phyloP scores from a whole-genome alignment of 495 filamentous ascomycete genomes.

The Daldinia caldariorum region DNA sequence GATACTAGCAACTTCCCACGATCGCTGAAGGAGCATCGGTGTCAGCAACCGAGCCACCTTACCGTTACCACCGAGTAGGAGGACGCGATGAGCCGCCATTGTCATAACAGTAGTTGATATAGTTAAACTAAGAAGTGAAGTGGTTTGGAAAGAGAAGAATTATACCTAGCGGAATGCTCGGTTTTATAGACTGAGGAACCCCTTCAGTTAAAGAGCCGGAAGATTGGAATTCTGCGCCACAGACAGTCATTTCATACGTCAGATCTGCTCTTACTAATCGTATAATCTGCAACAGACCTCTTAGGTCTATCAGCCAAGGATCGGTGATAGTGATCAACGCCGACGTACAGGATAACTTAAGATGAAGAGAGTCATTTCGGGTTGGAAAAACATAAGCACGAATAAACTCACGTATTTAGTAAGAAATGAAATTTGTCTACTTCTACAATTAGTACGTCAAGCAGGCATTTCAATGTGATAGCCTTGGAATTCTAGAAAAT shows the following conservation, averaged over 20 bases:
- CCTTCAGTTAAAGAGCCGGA: constrained; percentile 52
- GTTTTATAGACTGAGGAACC: neutral
- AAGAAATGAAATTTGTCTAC: neutral
- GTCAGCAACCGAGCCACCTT: constrained; percentile 79
- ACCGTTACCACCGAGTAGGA: constrained; percentile 76
- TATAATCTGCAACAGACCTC: neutral
- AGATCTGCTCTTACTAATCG: constrained; percentile 6
- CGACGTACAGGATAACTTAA: neutral
- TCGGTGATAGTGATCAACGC: neutral
- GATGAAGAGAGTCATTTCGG: neutral
- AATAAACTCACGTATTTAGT: neutral
- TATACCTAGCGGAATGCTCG: neutral
- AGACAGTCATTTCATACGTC: neutral
- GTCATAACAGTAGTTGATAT: neutral
- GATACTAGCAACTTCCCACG: constrained; percentile 79
- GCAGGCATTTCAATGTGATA: neutral
- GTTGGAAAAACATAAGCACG: neutral
- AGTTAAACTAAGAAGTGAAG: neutral
- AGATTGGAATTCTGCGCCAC: neutral
- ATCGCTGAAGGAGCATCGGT: constrained; percentile 72
- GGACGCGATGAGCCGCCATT: constrained; percentile 1
- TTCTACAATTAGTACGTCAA: neutral
- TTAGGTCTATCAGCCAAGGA: neutral
- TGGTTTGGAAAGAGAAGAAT: neutral
- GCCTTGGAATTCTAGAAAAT: neutral